phyloP scores from a whole-genome alignment of 768 basidiomycete species.

The Rossbeevera mucosa region DNA sequence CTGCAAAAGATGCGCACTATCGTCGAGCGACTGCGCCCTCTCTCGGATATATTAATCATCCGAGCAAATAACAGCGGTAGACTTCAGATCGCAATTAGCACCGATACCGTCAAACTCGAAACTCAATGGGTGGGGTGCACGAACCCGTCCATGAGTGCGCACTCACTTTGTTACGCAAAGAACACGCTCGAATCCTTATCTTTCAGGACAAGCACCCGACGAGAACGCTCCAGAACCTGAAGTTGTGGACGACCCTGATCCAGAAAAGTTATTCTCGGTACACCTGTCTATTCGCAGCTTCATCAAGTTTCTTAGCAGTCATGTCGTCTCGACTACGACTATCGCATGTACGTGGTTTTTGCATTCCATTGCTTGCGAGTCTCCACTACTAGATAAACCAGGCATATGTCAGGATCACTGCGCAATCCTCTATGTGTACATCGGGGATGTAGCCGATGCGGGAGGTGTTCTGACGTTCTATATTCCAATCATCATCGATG shows the following conservation, averaged over 20 bases:
- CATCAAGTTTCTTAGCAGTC: conserved; percentile 74
- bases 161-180: neutral
- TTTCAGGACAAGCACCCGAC: conserved; percentile 25
- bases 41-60: conserved; percentile 66
- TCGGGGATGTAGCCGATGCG: conserved; percentile 71
- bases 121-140: conserved; percentile 74
- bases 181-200: neutral
- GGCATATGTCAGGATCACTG: conserved; percentile 82
- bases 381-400: conserved; percentile 24
- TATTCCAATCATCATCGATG: conserved; percentile 73
- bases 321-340: conserved; percentile 76
- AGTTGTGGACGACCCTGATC: conserved; percentile 43
- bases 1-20: conserved; percentile 74
- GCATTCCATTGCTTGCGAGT: neutral
- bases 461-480: conserved; percentile 88
- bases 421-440: conserved; percentile 84
- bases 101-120: conserved; percentile 72
- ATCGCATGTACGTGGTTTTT: conserved; percentile 66
- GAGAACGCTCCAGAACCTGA: conserved; percentile 32
- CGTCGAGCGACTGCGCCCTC: conserved; percentile 64
- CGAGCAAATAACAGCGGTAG: conserved; percentile 63
- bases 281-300: conserved; percentile 71
- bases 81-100: conserved; percentile 50
- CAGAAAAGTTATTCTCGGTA: conserved; percentile 56
- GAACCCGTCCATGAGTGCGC: conserved; percentile 53